Evolutionary conservation across 192 early-diverging fungal genomes (phyloP), one percentile per base, ranked within the genome.

Genomic region (Podila epigama): DNA sequence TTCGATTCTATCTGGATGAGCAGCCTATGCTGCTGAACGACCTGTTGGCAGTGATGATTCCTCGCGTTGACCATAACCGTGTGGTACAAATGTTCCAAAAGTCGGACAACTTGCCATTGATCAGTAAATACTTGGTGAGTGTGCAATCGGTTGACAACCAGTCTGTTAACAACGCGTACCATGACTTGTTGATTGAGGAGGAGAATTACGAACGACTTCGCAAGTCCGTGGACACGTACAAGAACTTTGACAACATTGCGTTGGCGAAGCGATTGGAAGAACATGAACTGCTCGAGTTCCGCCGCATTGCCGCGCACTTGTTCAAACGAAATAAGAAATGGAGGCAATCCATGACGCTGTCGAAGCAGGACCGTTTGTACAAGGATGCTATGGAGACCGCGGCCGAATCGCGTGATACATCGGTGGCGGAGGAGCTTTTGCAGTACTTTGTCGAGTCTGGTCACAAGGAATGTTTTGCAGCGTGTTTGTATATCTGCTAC

Each of bases 341-440:
- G 97, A 84, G 88, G 67, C 92, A 99, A 73, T 97, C 95, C 22
- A 91, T 99, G 73, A 85, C 89, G 11, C 81, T 99, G 41, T 98
- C 96, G 27, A 98, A 99, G 87, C 92, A 97, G 84, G 97, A 99
- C 83, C 87, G 93, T 64, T 88, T 98, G 40, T 99, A 91, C 87
- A 97, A 97, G 87, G 98, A 99, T 69, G 96, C 96, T 1, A 99
- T 99, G 94, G 95, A 96, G 62, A 98, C 97, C 5, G 97, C 95
- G 16, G 92, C 93, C 20, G 91, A 92, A 63, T 97, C 95, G n/a
- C 88, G 86, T 36, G 94, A 89, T 68, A 85, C 89, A 15, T 93
- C 97, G 51, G 90, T 95, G 22, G 95, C 94, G 42, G 95, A 99
- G 71, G 96, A 99, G 68, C 82, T 99, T 58, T 81, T 99, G 57